Conservation (phyloP, 495 filamentous ascomycete species). For the Echria macrotheca region DNA sequence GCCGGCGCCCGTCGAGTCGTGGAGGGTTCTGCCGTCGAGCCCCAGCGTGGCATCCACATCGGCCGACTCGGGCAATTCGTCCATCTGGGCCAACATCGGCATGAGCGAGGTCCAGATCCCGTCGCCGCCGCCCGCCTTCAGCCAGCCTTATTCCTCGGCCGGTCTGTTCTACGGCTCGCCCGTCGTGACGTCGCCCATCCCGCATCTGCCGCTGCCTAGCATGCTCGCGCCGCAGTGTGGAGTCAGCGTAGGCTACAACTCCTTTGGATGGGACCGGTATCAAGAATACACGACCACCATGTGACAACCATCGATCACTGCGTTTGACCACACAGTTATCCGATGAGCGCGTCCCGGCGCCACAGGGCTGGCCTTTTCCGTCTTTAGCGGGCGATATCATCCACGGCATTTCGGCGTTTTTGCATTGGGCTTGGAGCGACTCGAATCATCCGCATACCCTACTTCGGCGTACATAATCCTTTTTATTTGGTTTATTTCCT, state of each 20-base stretch:
- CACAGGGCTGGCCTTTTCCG: slow-evolving; percentile 14
- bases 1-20: slow-evolving; percentile 75
- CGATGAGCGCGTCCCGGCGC: slow-evolving; percentile 17
- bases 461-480: slow-evolving; percentile 17
- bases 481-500: slow-evolving; percentile 20
- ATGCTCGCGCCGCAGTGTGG: slow-evolving; percentile 83
- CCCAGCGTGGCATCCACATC: slow-evolving; percentile 63
- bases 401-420: slow-evolving; percentile 36
- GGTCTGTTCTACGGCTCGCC: slow-evolving; percentile 57
- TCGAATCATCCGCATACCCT: slow-evolving; percentile 23
- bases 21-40: slow-evolving; percentile 90
- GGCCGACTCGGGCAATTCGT: slow-evolving; percentile 56
- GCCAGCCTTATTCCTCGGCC: slow-evolving; percentile 68
- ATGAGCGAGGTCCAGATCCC: slow-evolving; percentile 63
- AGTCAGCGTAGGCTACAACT: slow-evolving; percentile 64
- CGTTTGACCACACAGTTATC: too few relatives aligned
- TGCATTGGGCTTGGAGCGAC: slow-evolving; percentile 36
- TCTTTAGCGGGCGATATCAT: slow-evolving; percentile 16
- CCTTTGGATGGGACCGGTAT: slow-evolving; percentile 72
- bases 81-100: slow-evolving; percentile 77
- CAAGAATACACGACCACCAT: slow-evolving; percentile 58
- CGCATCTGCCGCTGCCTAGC: slow-evolving; percentile 81
- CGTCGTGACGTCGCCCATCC: slow-evolving; percentile 62
- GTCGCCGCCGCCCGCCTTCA: slow-evolving; percentile 73
- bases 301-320: slow-evolving; percentile 56